Percentiles rank a stretch among this genome's conserved stretches.
These are phyloP conservation scores for Brettanomyces anomalus DNA, from an alignment of 805 yeast genomes.

Conservation along the genomic window DNA sequence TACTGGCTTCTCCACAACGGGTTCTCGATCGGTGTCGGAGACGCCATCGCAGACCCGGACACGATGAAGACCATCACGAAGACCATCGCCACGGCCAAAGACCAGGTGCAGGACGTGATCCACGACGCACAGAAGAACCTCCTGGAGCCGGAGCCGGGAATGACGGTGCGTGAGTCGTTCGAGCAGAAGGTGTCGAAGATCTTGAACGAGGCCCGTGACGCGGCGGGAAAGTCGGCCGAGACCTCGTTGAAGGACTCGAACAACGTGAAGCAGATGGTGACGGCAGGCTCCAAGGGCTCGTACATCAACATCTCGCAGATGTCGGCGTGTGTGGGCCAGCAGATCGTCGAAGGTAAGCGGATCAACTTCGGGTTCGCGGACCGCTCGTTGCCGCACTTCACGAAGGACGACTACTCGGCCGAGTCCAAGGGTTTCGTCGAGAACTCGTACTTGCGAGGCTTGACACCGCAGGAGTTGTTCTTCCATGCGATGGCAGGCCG, in stretches of 20 bases:
- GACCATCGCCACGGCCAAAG: constrained; percentile 88
- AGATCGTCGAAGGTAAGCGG: constrained; percentile 99
- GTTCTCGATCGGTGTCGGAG: constrained; percentile 99
- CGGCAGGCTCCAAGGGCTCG: constrained; percentile 98
- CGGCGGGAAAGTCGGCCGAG: constrained; percentile 98
- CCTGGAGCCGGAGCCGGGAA: constrained; percentile 96
- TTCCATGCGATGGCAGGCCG: constrained; percentile 99
- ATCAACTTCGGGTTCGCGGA: constrained; percentile 96
- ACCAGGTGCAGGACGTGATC: constrained; percentile 89
- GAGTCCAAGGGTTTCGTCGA: constrained; percentile 98
- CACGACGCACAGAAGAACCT: constrained; percentile 83
- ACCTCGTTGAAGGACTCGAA: constrained; percentile 88
- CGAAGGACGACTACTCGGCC: constrained; percentile 97
- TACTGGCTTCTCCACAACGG: constrained; percentile 96
- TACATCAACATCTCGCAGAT: constrained; percentile 97
- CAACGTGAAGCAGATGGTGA: constrained; percentile 98
- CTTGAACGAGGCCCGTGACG: constrained; percentile 96
- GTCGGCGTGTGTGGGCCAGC: constrained; percentile 99
- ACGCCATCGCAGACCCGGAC: constrained; percentile 95
- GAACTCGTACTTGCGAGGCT: constrained; percentile 92
- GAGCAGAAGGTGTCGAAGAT: constrained; percentile 95
- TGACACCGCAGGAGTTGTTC: constrained; percentile 97
- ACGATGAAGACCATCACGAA: constrained; percentile 92
- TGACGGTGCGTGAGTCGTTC: constrained; percentile 97
- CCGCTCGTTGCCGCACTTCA: constrained; percentile 94